Evolutionary conservation across 116 monocot genomes (phyloP), one percentile per base, ranked within the genome.

Genomic region (Dioscorea cayenensis): DNA sequence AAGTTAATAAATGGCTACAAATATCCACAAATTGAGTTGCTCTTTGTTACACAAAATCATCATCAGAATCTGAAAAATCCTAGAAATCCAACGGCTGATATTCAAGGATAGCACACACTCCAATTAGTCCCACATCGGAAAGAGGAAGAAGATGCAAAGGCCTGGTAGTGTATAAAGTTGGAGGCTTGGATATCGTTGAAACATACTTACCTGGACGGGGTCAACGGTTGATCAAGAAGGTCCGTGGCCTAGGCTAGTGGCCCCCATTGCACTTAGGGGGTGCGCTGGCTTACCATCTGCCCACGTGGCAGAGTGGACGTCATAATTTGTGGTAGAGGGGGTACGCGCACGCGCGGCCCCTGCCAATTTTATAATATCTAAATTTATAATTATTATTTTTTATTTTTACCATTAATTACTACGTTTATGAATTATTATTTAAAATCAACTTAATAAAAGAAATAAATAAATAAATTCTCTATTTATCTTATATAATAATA

Each of bases 121-220:
- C 17, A 16, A 19, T 55, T 55, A 55, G 55, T 55, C 55, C 55
- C 55, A 55, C 55, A 55, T 55, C 55, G 55, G 55, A 55, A 6
- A 19, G 55, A 1, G 5, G 2, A n/a, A 5, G 55, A 5, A n/a
- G 4, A 5, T 18, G 55, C 12, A 16, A 3, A 16, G n/a, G 19
- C 55, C 14, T 14, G 55, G 1, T 11, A 3, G 19, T 55, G 19
- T n/a, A 55, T 55, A 55, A 55, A 55, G 1, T 2, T 14, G 55
- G 17, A 16, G 55, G 19, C 55, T n/a, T 55, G 19, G n/a, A 5
- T 5, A 2, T 55, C n/a, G 4, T 55, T 6, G 1, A 36, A 35
- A 14, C 66, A 66, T 73, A 73, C 64, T 73, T 73, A 73, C 72
- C 72, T 73, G 72, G 72, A 73, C 64, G 72, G 72, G 72, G 72